Evolutionary conservation across 257 asterid species (phyloP), one percentile per base, ranked within the genome.

Genomic region (Capsicum baccatum): DNA sequence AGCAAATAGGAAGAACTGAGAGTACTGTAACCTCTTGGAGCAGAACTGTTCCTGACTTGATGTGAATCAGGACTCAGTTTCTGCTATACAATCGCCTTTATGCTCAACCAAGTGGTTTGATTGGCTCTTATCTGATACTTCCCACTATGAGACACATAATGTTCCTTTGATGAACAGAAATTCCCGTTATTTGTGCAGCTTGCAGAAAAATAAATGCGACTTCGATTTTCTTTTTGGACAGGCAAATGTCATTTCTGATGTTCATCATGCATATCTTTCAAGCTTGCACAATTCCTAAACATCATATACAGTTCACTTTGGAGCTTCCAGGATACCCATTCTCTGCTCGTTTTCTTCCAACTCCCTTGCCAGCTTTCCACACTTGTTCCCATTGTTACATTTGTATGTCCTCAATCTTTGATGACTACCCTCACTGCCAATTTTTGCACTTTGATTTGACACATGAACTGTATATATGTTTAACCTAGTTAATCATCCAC

Each of bases 11-110:
- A 64, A 64, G 71, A 64, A 64, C 44, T 26, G 44, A 13, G 71
- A 64, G 71, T 11, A 33, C 8, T 64, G 39, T 64, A 58, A 64
- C 71, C 39, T 64, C 44, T 64, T 64, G 71, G 17, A 64, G 17
- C 17, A 64, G 71, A 35, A 64, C 44, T 26, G 12, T 64, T 64
- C 71, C 71, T 64, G 71, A 64, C 71, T 26, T 26, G 63, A 58
- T 58, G 63, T 58, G 21, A 58, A 26, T 64, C 71, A 64, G 71
- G 44, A 26, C 44, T 64, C 0, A 1, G 71, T 66, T 66, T 66
- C 73, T 66, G 73, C 10, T 6, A 15, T 37, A 6, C 47, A 33
- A 6, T 66, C 13, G 42, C 73, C 10, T 33, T 66, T 33, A 33
- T 33, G 73, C 6, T 66, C 33, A 37, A 66, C 33, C 64, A 63